phyloP scores from a whole-genome alignment of 108 stramenopile species.

The Skeletonema marinoi region DNA sequence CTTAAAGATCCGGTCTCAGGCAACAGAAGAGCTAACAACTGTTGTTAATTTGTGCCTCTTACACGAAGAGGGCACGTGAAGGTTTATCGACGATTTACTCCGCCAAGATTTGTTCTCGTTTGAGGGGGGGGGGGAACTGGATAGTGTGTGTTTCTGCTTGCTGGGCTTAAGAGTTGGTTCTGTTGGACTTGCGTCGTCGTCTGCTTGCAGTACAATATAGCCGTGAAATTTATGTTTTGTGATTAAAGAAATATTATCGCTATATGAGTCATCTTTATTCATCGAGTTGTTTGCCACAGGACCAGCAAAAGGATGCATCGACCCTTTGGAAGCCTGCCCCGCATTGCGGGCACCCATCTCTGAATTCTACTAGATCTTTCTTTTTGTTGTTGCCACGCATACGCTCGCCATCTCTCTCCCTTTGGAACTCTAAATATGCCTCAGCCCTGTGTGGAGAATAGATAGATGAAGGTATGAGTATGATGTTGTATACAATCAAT shows the following conservation, averaged over 20 bases:
- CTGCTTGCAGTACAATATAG: neutral
- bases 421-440: conserved; percentile 42
- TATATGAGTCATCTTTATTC: neutral
- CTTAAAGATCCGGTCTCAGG: conserved; percentile 44
- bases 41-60: conserved; percentile 18
- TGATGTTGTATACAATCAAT: neutral
- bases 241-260: neutral
- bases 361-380: conserved; percentile 14
- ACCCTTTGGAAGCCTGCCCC: conserved; percentile 57
- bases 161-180: neutral
- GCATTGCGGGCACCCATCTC: conserved; percentile 44
- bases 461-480: neutral
- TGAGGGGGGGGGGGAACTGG: neutral
- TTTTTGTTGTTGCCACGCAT: neutral
- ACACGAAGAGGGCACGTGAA: neutral
- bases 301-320: conserved; percentile 60
- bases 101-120: neutral
- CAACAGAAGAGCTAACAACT: conserved; percentile 30
- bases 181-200: neutral
- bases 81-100: neutral
- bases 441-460: conserved; percentile 7
- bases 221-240: neutral
- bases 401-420: conserved; percentile 18
- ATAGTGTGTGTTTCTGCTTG: neutral
- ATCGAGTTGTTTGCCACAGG: conserved; percentile 54